Base-by-base conservation (phyloP, 768 basidiomycete genomes). In the Agrocybe pediades region DNA sequence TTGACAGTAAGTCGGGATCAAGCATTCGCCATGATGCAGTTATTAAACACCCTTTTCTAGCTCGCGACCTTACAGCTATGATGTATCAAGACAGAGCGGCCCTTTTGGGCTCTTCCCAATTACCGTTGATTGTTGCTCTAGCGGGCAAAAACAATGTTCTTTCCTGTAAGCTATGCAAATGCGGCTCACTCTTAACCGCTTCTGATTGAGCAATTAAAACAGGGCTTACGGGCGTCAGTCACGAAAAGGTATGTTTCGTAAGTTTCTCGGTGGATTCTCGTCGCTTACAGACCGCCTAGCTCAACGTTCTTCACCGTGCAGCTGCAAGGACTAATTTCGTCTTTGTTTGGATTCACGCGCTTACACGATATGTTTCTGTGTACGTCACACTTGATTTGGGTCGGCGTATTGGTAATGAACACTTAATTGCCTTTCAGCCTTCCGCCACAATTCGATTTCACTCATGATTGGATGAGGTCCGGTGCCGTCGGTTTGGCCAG, bases 91-190 rank as follows among this genome's bases (percentile, higher is more conserved):
- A 70, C 42, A 63, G 71, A 27, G 68, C 77, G 9, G 78, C 75
- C 1, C 74, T 74, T 55, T 58, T 78, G 21, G 77, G 76, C 2
- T 73, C 77, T 24, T 72, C 69, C 48, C 78, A 84, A 58, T 68
- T 82, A 1, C 77, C 81, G 6, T 68, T 83, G 49, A 73, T 84
- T 41, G 77, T 83, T 9, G 79, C 78, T 5, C 66, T 84, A 8
- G 81, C 80, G 1, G 79, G 78, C 15, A 84, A 84, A 68, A 84
- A 84, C 62, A 83, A 82, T 58, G 56, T 82, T 41, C 75, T 84
- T 41, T 82, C 81, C 9, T 75, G 81, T 80, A 58, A 62, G 67
- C 54, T 21, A 21, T 33, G 33, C 19, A 13, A 26, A 20, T 17
- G 4, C 36, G 29, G 21, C 20, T 30, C 9, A 27, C 23, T 33